Evolutionary conservation across 768 basidiomycete species (phyloP), one percentile per base, ranked within the genome.

Genomic region (Rhizopogon vinicolor): DNA sequence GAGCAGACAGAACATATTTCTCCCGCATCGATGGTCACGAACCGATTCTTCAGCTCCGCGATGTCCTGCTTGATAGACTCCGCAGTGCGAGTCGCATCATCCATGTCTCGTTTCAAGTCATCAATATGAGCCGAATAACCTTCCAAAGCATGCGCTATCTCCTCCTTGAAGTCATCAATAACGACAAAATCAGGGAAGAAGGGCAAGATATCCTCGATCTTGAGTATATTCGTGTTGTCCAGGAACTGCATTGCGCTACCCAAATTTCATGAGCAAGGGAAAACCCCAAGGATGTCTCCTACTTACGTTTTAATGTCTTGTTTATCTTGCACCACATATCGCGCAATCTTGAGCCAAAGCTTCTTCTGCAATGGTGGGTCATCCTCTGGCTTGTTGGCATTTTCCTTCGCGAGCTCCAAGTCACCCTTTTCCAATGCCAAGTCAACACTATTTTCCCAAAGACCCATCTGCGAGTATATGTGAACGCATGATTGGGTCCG

Each of bases 151-250:
- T 87, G 87, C 49, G 95, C 96, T 60, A 98, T 98, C 72, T 98
- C 96, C 63, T 96, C 91, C 70, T 99, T 99, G 81, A 99, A 98
- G 68, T 98, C 97, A 67, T 98, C 97, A 61, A 99, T 98, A 56
- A 98, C 91, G 12, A 96, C 93, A 67, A 99, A 99, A 73, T 98
- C 96, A 2, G 97, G 96, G 85, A 99, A 98, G 85, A 98, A 99
- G 5, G 97, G 97, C 16, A 99, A 75, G 58, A 99, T 97, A 66
- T 99, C 97, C 67, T 99, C 97, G 60, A 99, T 96, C 73, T 98
- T 98, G 66, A 99, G 83, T 37, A 98, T 74, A 62, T 92, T 87
- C 0, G 97, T 96, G 59, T 92, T 87, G 68, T 98, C 94, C 62
- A 98, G 77, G 76, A 99, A 98, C 19, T 83, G 84, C 93, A 98